Percentiles rank a stretch among this genome's conserved stretches.
phyloP scores from a whole-genome alignment of 805 yeast genomes.

The Zygosaccharomyces siamensis region DNA sequence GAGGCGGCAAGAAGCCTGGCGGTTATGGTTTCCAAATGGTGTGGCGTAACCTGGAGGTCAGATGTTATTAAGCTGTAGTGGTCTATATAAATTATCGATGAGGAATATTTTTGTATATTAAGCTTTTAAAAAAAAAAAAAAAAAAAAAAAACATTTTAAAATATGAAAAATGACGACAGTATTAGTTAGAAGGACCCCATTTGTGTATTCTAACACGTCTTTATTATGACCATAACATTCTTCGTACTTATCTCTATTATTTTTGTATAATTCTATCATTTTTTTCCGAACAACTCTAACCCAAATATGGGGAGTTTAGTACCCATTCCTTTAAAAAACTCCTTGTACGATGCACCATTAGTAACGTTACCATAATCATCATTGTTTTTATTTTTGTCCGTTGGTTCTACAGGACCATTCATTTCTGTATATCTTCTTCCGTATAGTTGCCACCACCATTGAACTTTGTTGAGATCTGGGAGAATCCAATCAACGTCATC shows the following conservation, averaged over 20 bases:
- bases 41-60: constrained; percentile 58
- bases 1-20: constrained; percentile 56
- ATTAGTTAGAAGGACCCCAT: neutral
- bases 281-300: constrained; percentile 24
- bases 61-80: constrained; percentile 31
- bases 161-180: no score
- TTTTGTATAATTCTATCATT: constrained; percentile 7
- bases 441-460: constrained; percentile 87
- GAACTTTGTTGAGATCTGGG: constrained; percentile 45
- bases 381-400: neutral
- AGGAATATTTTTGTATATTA: constrained; percentile 21
- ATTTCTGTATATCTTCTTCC: constrained; percentile 70
- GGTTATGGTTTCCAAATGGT: constrained; percentile 64
- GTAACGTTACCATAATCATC: neutral
- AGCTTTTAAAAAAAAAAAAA: neutral
- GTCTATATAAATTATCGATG: constrained; percentile 46
- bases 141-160: neutral
- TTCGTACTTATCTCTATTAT: neutral
- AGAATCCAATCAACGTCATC: constrained; percentile 42
- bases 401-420: constrained; percentile 34
- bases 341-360: constrained; percentile 4
- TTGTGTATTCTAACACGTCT: neutral
- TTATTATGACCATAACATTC: neutral
- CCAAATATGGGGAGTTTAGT: constrained; percentile 23
- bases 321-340: constrained; percentile 8